Evolutionary conservation across 257 asterid genomes (phyloP), one percentile per base, ranked within the genome.

Genomic region (Verbena officinalis): DNA sequence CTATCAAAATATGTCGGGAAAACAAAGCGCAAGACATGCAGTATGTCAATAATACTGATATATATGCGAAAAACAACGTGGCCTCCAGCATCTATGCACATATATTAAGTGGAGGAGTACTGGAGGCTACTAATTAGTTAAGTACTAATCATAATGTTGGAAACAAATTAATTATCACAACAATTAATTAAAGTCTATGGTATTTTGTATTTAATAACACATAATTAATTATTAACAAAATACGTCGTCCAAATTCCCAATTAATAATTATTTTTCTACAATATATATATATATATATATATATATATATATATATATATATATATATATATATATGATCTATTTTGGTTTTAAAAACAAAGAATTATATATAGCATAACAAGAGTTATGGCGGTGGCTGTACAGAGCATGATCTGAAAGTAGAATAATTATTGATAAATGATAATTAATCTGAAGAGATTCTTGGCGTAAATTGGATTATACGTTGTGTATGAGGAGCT

Each of bases 401-500:
- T 38, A 57, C 12, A 63, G 19, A 20, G 58, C 38, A 64, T 23
- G 11, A n/a, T n/a, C n/a, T n/a, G 9, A 44, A 14, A 34, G 19
- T 8, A 12, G 48, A 27, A 27, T 27, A 27, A 27, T 27, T 27
- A 27, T 2, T 27, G 33, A 27, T 27, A 27, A 27, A 2, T 27
- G n/a, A n/a, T n/a, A n/a, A 9, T 11, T 9, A 39, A 12, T 39
- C 22, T 16, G 14, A 14, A 48, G 52, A 61, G 30, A 62, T 70
- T 62, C 75, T 61, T 70, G 62, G 64, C 64, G 52, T 70, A 54
- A 48, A 22, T 53, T 40, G 19, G 55, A 31, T 56, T 62, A 24
- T 43, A 43, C 30, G 45, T n/a, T n/a, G n/a, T 52, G 40, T 14
- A 50, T 20, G 69, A 24, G 59, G 62, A 44, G 16, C n/a, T n/a